These are phyloP conservation scores for Thielaviopsis musarum DNA, from an alignment of 2,329 filamentous ascomycete species.

Conservation along the genomic window DNA sequence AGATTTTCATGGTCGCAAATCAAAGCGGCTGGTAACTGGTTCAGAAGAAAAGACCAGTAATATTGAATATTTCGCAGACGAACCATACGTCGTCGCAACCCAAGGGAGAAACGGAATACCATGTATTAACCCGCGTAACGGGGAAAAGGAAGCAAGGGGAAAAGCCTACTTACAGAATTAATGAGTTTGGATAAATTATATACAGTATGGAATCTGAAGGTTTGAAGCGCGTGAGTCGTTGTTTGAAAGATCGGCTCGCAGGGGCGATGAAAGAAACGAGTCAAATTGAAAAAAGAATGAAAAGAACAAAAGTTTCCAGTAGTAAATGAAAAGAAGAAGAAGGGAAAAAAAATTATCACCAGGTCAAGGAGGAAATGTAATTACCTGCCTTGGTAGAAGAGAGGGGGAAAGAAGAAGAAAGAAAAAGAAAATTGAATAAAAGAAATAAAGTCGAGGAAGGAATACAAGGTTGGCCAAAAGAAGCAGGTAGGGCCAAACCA, in stretches of 20 bases:
- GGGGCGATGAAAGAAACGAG: background rate
- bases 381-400: too few species aligned
- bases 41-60: too few species aligned
- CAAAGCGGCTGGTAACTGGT: background rate
- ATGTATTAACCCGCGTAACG: background rate
- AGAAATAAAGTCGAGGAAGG: slow-evolving; percentile 2
- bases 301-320: too few species aligned
- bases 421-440: background rate
- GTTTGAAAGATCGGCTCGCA: background rate
- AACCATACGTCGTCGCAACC: background rate
- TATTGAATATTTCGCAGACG: background rate
- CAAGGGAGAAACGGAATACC: background rate
- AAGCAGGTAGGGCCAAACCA: background rate
- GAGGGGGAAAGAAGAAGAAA: background rate
- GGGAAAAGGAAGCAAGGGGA: too few species aligned
- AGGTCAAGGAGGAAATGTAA: background rate
- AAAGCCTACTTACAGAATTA: background rate
- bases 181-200: background rate
- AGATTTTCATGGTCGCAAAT: background rate
- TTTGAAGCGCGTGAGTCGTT: background rate
- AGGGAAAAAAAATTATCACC: background rate
- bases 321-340: background rate
- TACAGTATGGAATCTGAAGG: background rate
- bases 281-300: background rate
- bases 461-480: background rate